A percentile compares a stretch with the other conserved stretches of the same genome.
Evolutionary conservation across 2,329 filamentous ascomycete genomes (phyloP).

Genomic region (Drechslera avenae): DNA sequence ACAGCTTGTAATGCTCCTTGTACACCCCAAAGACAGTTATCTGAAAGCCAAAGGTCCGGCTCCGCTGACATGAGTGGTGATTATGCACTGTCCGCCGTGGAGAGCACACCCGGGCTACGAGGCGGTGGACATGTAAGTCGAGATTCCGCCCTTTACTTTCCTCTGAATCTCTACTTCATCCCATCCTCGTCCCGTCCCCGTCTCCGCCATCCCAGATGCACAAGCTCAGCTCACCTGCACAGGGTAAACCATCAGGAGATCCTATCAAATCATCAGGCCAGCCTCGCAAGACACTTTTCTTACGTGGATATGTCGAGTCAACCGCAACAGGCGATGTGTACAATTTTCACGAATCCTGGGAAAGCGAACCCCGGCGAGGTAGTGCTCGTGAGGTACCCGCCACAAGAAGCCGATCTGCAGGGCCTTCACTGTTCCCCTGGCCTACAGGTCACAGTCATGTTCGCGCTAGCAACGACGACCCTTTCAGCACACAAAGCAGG

Average conservation of each 20-base stretch:
- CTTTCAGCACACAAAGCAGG: conserved; percentile 7
- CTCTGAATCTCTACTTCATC: conserved; percentile 12
- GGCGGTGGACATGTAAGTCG: conserved; percentile 15
- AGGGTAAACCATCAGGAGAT: neutral
- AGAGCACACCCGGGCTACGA: conserved; percentile 22
- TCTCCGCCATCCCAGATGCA: conserved; percentile 21
- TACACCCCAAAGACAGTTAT: conserved; percentile 11
- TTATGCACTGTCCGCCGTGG: conserved; percentile 5
- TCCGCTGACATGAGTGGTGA: conserved; percentile 14
- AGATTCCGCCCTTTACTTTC: conserved; percentile 8
- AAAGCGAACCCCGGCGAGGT: conserved; percentile 30
- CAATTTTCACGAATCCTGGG: conserved; percentile 10
- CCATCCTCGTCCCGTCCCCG: conserved; percentile 21
- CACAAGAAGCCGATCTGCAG: conserved; percentile 33
- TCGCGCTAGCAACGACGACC: no score
- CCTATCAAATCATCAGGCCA: conserved; percentile 1
- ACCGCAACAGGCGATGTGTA: conserved; percentile 1
- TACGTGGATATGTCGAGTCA: conserved; percentile 15
- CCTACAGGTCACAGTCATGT: no score
- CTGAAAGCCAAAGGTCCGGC: conserved; percentile 10
- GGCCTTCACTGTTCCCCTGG: no score
- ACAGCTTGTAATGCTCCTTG: conserved; percentile 12
- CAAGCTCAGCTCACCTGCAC: conserved; percentile 17
- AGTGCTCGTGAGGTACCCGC: conserved; percentile 10
- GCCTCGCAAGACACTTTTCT: neutral